A percentile compares a stretch with the other conserved stretches of the same genome.
Conservation (phyloP, 129 eudicot species). For the Chrysanthemum makinoi region DNA sequence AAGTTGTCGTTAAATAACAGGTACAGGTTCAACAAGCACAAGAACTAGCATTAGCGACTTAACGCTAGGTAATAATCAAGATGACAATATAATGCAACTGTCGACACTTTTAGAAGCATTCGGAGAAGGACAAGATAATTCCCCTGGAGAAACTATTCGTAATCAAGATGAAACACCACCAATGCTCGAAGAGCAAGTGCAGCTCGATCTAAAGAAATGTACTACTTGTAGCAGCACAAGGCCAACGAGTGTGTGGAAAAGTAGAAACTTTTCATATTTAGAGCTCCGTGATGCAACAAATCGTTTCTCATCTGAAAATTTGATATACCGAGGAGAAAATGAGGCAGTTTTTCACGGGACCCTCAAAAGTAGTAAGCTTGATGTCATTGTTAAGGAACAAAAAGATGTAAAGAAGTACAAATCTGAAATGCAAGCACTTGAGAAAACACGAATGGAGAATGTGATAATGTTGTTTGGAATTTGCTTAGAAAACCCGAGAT, state of each 20-base stretch:
- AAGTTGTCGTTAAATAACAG: background rate
- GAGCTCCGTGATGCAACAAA: constrained; percentile 41
- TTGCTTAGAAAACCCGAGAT: constrained; percentile 21
- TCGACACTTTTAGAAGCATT: constrained; percentile 25
- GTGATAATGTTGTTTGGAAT: constrained; percentile 44
- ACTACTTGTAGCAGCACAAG: constrained; percentile 37
- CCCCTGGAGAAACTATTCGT: background rate
- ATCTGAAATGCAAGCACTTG: constrained; percentile 38
- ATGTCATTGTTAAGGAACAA: constrained; percentile 37
- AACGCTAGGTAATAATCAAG: constrained; percentile 17
- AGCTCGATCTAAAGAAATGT: constrained; percentile 25
- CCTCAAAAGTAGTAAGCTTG: constrained; percentile 16
- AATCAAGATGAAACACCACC: constrained; percentile 8
- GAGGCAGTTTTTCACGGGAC: constrained; percentile 38
- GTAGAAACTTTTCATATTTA: constrained; percentile 26
- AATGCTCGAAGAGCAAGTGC: background rate
- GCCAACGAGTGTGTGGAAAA: constrained; percentile 23
- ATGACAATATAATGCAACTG: constrained; percentile 23
- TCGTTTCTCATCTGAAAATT: constrained; percentile 39
- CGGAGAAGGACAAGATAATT: constrained; percentile 19
- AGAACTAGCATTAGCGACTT: constrained; percentile 36
- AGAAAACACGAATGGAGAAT: constrained; percentile 27
- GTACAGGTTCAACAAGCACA: constrained; percentile 30
- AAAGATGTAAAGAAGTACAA: constrained; percentile 33
- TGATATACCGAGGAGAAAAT: constrained; percentile 42